Conservation (phyloP, 140 eudicot species). For the Flaveria floridana region DNA sequence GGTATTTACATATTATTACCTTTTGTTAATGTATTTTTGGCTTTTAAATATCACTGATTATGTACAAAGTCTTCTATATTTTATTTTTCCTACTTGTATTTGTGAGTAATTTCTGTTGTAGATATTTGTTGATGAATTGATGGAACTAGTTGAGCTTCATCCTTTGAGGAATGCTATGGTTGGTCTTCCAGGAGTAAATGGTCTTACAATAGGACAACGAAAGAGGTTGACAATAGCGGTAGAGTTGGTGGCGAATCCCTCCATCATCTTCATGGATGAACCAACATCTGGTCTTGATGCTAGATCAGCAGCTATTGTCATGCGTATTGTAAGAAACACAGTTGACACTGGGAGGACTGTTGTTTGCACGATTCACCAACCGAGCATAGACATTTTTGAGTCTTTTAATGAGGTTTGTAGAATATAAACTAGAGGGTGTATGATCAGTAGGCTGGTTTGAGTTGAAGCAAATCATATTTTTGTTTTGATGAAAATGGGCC, state of each 20-base stretch:
- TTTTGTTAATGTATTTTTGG: too few species aligned
- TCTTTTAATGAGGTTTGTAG: neutral
- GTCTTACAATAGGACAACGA: conserved; percentile 25
- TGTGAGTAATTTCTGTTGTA: neutral
- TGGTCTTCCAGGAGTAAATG: conserved; percentile 26
- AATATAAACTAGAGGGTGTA: neutral
- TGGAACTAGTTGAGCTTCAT: conserved; percentile 23
- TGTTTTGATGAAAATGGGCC: neutral
- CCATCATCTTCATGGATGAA: too few species aligned
- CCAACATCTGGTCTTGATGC: conserved; percentile 24
- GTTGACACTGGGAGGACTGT: too few species aligned
- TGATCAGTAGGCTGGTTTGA: neutral
- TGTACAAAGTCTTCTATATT: neutral
- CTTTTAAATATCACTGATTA: too few species aligned
- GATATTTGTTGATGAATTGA: conserved; percentile 27
- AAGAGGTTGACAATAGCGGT: conserved; percentile 18
- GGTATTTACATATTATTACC: neutral
- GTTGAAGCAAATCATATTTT: neutral
- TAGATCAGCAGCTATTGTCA: conserved; percentile 23
- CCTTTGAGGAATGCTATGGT: conserved; percentile 11
- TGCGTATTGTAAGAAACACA: conserved; percentile 8
- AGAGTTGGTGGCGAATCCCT: conserved; percentile 13
- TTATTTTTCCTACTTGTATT: neutral
- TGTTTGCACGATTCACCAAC: too few species aligned
- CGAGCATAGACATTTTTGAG: too few species aligned